Base-by-base conservation (phyloP, 495 filamentous ascomycete species). In the Penicillium taxi region DNA sequence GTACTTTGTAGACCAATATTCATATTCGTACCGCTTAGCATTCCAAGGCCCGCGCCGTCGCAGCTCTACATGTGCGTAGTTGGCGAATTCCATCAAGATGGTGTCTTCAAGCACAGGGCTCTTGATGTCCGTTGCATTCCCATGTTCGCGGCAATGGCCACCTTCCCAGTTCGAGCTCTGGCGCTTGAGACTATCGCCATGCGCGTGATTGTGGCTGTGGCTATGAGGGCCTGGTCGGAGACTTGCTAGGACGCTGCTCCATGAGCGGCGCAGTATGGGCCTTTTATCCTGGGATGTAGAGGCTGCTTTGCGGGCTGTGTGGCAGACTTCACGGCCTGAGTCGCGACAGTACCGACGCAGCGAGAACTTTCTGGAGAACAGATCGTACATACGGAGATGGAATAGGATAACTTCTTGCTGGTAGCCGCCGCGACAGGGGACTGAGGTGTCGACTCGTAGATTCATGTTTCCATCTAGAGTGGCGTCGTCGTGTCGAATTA, bases 381-480 rank as follows among this genome's bases (percentile, higher is more conserved):
- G 64, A 58, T 96, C 90, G 51, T 95, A 81, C 89, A 98, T 95
- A 43, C 89, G 82, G 26, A 96, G 69, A 61, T 98, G 88, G 61
- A 96, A 96, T 26, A 98, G 78, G 28, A 84, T 91, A 25, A 94
- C 74, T 32, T 80, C 76, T 45, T 75, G 76, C 32, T 61, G 56
- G 32, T 58, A 61, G 35, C 76, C 78, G 9, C 72, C 70, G n/a
- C 64, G 47, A 5, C 60, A 65, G 22, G 67, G 62, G 26, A 86
- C 74, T 37, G 81, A 69, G 11, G 87, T 87, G 55, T 96, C 88
- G 32, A 98, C 72, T 26, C 89, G 80, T 36, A 98, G 72, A 56
- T 96, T 95, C 91, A 96, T 94, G 69, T 96, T 95, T 13, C 91
- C 90, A 58, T 98, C 91, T 12, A 81, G 56, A 3, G 91, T 94